Evolutionary conservation across 208 protist genomes (phyloP).

Genomic region (Leishmania tropica): DNA sequence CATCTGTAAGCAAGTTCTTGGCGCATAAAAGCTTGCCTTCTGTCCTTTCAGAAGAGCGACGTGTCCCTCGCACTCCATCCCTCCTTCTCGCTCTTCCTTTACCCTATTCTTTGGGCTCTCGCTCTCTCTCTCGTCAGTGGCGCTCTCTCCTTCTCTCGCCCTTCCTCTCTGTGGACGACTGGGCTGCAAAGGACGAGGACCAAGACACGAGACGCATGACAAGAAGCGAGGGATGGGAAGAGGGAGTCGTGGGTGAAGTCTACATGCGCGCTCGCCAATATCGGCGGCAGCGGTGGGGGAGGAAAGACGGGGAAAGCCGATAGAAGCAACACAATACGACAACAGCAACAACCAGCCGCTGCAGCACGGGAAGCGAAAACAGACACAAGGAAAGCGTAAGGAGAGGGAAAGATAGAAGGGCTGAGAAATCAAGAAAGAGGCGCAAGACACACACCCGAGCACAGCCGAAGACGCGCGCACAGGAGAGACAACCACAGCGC

Average conservation of each 20-base stretch:
- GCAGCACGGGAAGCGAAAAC: neutral
- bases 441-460: neutral
- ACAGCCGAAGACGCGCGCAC: neutral
- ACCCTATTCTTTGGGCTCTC: neutral
- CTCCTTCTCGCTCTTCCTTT: too few relatives aligned
- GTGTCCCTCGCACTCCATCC: too few relatives aligned
- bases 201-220: neutral
- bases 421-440: neutral
- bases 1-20: too few relatives aligned
- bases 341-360: neutral
- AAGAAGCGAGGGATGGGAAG: neutral
- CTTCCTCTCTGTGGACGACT: neutral
- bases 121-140: neutral
- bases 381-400: neutral
- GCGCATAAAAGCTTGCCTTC: too few relatives aligned
- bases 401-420: neutral
- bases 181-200: neutral
- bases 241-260: neutral
- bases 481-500: neutral
- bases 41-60: too few relatives aligned
- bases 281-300: neutral
- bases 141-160: too few relatives aligned
- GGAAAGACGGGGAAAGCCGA: neutral
- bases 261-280: neutral
- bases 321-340: neutral